Percentiles rank a stretch among this genome's conserved stretches.
These are phyloP conservation scores for Encephalitozoon romaleae DNA, from an alignment of 371 early-diverging fungal species.

Conservation along the genomic window DNA sequence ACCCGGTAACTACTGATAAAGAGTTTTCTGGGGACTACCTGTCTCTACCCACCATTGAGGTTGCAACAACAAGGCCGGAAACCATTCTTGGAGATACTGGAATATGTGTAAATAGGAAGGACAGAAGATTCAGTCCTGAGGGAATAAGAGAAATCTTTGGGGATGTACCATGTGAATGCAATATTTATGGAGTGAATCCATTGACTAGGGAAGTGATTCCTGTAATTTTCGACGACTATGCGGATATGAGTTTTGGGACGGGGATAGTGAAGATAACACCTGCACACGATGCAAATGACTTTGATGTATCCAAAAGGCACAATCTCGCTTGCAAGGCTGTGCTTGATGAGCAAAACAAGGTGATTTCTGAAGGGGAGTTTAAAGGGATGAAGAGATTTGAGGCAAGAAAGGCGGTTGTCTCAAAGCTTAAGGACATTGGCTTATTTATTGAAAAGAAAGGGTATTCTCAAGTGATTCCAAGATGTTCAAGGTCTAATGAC, in stretches of 20 bases:
- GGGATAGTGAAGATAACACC: slow-evolving; percentile 99
- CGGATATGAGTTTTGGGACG: slow-evolving; percentile 88
- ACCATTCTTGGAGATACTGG: slow-evolving; percentile 98
- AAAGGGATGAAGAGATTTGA: slow-evolving; percentile 83
- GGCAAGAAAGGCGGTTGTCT: slow-evolving; percentile 75
- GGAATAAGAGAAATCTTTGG: slow-evolving; percentile 69
- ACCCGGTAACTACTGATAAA: slow-evolving; percentile 31
- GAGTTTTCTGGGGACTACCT: neutral
- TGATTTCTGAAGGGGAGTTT: slow-evolving; percentile 75
- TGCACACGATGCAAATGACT: slow-evolving; percentile 98
- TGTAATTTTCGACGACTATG: slow-evolving; percentile 77
- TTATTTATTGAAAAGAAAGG: slow-evolving; percentile 74
- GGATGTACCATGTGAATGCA: neutral
- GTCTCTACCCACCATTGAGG: slow-evolving; percentile 46
- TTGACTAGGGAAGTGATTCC: slow-evolving; percentile 77
- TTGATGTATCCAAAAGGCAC: slow-evolving; percentile 85
- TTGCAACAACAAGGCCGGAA: slow-evolving; percentile 96
- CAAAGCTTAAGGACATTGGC: slow-evolving; percentile 73
- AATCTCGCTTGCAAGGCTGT: slow-evolving; percentile 80
- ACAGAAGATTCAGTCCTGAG: slow-evolving; percentile 66
- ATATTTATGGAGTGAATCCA: slow-evolving; percentile 76
- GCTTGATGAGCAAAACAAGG: slow-evolving; percentile 83
- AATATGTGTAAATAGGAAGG: slow-evolving; percentile 82
- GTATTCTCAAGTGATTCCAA: slow-evolving; percentile 83
- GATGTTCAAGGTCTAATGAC: slow-evolving; percentile 79